Conservation (phyloP, 2,329 filamentous ascomycete genomes). For the Colletotrichum sp. region DNA sequence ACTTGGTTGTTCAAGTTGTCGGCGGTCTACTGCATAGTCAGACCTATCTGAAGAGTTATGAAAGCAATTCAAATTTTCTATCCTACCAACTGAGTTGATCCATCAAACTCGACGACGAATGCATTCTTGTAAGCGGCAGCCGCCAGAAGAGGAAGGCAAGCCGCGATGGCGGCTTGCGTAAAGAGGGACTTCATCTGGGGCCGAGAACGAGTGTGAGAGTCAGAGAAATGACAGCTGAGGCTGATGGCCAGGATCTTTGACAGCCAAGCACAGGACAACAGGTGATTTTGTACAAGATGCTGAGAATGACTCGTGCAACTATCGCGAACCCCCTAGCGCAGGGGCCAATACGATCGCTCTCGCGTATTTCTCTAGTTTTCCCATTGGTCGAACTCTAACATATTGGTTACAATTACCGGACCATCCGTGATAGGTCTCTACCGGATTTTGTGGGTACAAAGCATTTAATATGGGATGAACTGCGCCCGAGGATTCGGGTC, state of each 20-base stretch:
- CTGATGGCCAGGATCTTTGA: neutral
- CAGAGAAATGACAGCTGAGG: neutral
- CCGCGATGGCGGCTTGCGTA: neutral
- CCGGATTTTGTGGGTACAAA: neutral
- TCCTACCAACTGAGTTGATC: neutral
- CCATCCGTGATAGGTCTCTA: neutral
- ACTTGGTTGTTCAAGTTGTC: neutral
- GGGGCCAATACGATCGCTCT: neutral
- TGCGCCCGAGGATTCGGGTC: neutral
- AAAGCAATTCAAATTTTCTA: neutral
- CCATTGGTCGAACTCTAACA: neutral
- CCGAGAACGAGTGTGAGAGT: neutral
- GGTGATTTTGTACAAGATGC: neutral
- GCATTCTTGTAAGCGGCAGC: neutral
- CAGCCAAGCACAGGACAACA: neutral
- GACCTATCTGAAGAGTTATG: neutral
- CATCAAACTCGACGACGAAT: slow-evolving; percentile 3
- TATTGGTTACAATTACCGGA: neutral
- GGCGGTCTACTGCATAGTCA: neutral
- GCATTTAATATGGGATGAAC: neutral
- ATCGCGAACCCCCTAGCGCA: neutral
- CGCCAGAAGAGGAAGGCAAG: neutral
- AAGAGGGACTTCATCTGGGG: slow-evolving; percentile 2
- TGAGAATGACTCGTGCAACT: neutral
- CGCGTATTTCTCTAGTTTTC: neutral